phyloP scores from a whole-genome alignment of 306 rosid species.

The Parietaria judaica region DNA sequence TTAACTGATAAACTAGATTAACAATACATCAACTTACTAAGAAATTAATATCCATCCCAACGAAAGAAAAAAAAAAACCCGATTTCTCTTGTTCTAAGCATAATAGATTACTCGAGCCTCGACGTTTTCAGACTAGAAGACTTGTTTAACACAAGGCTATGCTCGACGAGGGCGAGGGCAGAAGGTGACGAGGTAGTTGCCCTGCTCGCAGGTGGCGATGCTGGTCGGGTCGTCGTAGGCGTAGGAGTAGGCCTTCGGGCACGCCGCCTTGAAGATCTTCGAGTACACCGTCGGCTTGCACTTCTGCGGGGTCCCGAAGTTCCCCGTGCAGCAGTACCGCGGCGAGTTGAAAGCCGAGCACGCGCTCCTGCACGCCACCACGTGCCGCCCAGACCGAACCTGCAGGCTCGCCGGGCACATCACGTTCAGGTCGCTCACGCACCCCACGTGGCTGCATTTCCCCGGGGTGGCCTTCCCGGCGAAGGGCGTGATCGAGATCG shows the following conservation, averaged over 20 bases:
- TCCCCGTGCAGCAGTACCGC: constrained; percentile 78
- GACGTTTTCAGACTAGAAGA: no score
- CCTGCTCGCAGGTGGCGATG: constrained; percentile 69
- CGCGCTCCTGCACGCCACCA: constrained; percentile 83
- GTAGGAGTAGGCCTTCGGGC: constrained; percentile 83
- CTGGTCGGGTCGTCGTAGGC: constrained; percentile 98
- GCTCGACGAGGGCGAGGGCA: constrained; percentile 41
- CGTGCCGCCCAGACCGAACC: constrained; percentile 53
- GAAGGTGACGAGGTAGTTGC: constrained; percentile 70
- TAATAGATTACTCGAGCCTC: no score
- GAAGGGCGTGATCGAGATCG: constrained; percentile 57
- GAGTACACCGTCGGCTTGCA: constrained; percentile 89
- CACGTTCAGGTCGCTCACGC: constrained; percentile 72
- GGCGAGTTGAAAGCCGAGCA: constrained; percentile 83
- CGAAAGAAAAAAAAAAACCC: no score
- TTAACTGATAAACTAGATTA: no score
- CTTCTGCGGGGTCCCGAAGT: constrained; percentile 68
- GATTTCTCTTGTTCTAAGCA: no score
- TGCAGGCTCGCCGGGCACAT: constrained; percentile 93
- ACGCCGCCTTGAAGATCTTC: constrained; percentile 71
- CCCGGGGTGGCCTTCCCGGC: constrained; percentile 41
- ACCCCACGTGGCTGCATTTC: constrained; percentile 76
- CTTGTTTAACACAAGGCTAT: no score
- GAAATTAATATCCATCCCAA: no score
- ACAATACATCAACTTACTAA: no score